These are phyloP conservation scores for Rhynchospora tenuis DNA, from an alignment of 176 grass and related monocot species.

Conservation along the genomic window DNA sequence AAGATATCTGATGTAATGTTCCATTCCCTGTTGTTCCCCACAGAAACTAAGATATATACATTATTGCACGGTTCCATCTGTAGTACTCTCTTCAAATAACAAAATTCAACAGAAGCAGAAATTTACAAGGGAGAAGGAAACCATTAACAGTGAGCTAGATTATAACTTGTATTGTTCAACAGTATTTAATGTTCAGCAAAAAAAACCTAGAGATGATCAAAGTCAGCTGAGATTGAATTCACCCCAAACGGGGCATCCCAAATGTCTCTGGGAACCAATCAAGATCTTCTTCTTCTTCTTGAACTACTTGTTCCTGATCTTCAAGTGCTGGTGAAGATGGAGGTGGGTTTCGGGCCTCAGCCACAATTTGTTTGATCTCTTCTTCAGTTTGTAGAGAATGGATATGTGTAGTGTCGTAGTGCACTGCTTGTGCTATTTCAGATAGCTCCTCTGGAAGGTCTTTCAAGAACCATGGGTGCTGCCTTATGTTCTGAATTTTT, in stretches of 20 bases:
- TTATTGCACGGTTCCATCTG: not conserved
- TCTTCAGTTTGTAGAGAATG: constrained; percentile 71
- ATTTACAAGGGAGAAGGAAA: constrained; percentile 9
- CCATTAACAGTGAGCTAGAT: no score
- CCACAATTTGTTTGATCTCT: constrained; percentile 79
- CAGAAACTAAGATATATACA: not conserved
- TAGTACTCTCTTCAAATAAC: not conserved
- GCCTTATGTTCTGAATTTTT: constrained; percentile 88
- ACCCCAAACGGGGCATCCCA: no score
- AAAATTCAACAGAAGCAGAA: not conserved
- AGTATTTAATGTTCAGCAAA: constrained; percentile 1
- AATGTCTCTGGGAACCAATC: no score
- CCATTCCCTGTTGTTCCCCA: constrained; percentile 46
- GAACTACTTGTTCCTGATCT: constrained; percentile 53
- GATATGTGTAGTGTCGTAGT: constrained; percentile 60
- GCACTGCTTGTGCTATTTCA: constrained; percentile 62
- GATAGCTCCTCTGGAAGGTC: constrained; percentile 86
- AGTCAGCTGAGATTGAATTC: constrained; percentile 46
- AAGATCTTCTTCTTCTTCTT: constrained; percentile 32
- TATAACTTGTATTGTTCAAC: constrained; percentile 1
- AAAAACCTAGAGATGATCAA: not conserved
- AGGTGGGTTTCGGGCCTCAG: constrained; percentile 52
- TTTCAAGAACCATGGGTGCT: constrained; percentile 95
- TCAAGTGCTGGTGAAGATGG: constrained; percentile 38
- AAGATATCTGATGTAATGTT: constrained; percentile 91